Evolutionary conservation across 805 yeast genomes (phyloP), one percentile per base, ranked within the genome.

Genomic region (Candida awuae): DNA sequence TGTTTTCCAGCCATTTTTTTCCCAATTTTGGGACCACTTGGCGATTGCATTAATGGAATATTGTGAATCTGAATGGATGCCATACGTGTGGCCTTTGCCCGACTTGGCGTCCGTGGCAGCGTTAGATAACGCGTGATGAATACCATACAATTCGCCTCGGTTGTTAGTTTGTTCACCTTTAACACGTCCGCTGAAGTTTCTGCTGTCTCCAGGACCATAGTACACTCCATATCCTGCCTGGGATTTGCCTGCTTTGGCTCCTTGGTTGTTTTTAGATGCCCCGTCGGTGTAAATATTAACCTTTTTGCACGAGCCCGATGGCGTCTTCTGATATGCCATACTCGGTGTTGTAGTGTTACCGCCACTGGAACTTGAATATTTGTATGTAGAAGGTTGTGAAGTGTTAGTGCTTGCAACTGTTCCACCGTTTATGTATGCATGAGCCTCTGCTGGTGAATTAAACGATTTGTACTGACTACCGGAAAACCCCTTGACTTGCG

Each of bases 141-240:
- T 67, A 0, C 94, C 96, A 12, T 63, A 56, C 9, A 87, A 68
- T 58, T 88, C 97, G 1, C 94, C 92, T 29, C 84, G 61, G 47
- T 84, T 87, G 50, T 86, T 87, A 1, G 95, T 84, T 25, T 79
- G 86, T 3, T 54, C 56, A 2, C 64, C 67, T 2, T n/a, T 30
- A 19, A 85, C 62, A 0, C 80, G 73, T 5, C 66, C 74, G 0
- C 80, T 65, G 8, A 66, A 61, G 54, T 82, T 83, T 32, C 81
- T 57, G 2, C 66, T 42, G 50, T 78, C 81, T 26, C 57, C 51
- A 0, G 48, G 61, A 0, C 86, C 88, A 55, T 70, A 84, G 54
- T 63, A 85, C 0, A 82, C 83, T 18, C 95, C 97, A 51, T 72
- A 77, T 0, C 97, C 96, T 0, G 80, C 77, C 3, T 49, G 41